Conservation (phyloP, 495 filamentous ascomycete species). For the Annulohypoxylon moriforme region DNA sequence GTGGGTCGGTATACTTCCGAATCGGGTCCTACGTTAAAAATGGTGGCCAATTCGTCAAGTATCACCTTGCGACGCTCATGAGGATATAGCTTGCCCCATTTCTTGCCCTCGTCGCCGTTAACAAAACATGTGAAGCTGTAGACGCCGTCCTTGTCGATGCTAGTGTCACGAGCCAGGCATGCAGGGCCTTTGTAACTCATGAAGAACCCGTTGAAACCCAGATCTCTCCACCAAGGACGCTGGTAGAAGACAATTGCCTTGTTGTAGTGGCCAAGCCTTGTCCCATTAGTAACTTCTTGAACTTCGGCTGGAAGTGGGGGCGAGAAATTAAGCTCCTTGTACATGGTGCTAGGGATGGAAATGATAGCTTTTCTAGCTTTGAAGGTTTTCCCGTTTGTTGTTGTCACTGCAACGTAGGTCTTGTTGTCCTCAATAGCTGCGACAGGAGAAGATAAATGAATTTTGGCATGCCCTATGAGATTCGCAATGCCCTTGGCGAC, state of each 20-base stretch:
- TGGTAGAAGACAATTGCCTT: constrained; percentile 53
- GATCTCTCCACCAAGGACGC: constrained; percentile 55
- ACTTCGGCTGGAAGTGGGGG: constrained; percentile 48
- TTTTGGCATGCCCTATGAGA: constrained; percentile 34
- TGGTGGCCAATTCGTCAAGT: constrained; percentile 13
- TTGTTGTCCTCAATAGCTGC: constrained; percentile 18
- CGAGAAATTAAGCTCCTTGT: constrained; percentile 51
- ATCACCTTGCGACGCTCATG: constrained; percentile 13
- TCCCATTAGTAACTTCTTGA: constrained; percentile 24
- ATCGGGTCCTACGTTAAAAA: constrained; percentile 4
- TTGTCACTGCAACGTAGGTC: constrained; percentile 21
- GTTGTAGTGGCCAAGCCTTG: constrained; percentile 52
- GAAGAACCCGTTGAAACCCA: constrained; percentile 51
- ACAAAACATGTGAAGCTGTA: constrained; percentile 58
- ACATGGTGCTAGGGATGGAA: constrained; percentile 49
- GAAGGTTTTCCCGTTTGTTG: constrained; percentile 31
- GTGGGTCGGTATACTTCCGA: constrained; percentile 8
- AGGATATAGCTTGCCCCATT: constrained; percentile 44
- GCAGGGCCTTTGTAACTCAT: constrained; percentile 53
- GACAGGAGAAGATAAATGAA: constrained; percentile 45
- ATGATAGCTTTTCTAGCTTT: constrained; percentile 51
- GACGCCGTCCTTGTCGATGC: constrained; percentile 43
- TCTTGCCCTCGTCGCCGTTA: constrained; percentile 45
- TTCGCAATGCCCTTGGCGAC: constrained; percentile 47
- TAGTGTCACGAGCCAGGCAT: constrained; percentile 54